Base-by-base conservation (phyloP, 371 early-diverging fungal genomes). In the Sanchytrium tribonematis region DNA sequence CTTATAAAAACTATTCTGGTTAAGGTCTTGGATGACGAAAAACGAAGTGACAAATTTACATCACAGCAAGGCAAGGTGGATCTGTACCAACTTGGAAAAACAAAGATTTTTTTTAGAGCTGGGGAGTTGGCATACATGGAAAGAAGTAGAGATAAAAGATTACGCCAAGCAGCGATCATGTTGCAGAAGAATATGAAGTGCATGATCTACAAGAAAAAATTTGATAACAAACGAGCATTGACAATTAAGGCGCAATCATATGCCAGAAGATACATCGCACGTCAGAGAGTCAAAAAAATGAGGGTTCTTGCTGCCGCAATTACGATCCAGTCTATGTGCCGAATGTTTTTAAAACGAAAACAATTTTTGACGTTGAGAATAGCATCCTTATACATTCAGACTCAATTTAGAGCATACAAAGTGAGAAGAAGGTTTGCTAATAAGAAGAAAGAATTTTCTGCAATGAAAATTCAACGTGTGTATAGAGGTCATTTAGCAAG, bases 1-100 rank as follows among this genome's bases (percentile, higher is more conserved):
- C 22, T 48, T 5, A 22, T 48, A 1, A 22, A n/a, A 66, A 22
- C 30, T 29, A 66, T 30, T 27, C 28, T 68, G 29, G 66, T 66
- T 31, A 22, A 29, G 28, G 48, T 48, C 22, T 48, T 48, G 48
- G 48, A 48, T 48, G 48, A 48, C 22, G 12, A 5, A 48, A 12
- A 12, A 22, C 5, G 48, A 48, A 48, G 48, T 22, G 48, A 48
- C 48, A 48, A 48, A 48, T 22, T 48, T 5, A n/a, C n/a, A n/a
- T n/a, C n/a, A n/a, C n/a, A n/a, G n/a, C n/a, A n/a, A 69, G 76
- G 75, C 28, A 88, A 88, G 72, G 75, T 74, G 1, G 91, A 90
- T 74, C 86, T 90, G 74, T 98, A 86, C 75, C 97, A 94, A 78
- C 79, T 98, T 29, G 99, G 99, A 72, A 77, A 84, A 31, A 91